Base-by-base conservation (phyloP, 2,329 filamentous ascomycete species). In the Elsinoe fawcettii region DNA sequence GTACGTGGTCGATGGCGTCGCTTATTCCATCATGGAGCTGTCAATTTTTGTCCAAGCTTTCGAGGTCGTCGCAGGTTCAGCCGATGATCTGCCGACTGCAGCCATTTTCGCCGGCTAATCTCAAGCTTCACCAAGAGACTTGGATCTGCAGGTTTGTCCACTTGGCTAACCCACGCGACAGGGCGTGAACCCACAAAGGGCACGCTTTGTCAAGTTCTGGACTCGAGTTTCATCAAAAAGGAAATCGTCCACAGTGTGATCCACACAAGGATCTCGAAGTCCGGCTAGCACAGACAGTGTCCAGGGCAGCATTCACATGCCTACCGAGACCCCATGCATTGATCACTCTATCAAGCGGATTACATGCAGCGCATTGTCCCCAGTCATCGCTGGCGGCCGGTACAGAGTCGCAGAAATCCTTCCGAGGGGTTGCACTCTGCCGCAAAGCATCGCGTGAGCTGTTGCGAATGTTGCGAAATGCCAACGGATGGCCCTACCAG, bases 321-420 rank as follows among this genome's bases (percentile, higher is more conserved):
- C 16, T 12, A 32, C n/a, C 46, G 25, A 36, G 25, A 7, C 25
- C 18, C n/a, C 14, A 16, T 34, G 8, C 41, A n/a, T n/a, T 43
- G 18, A 43, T 43, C 39, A 43, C 39, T 18, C 39, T 46, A 46
- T 46, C 41, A 46, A 20, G 27, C 39, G 46, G 16, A 12, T 32
- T 34, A 16, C 25, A 22, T 16, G 14, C 25, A 8, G 22, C 23
- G 9, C n/a, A 25, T 30, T 49, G 43, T 23, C 43, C 23, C 27
- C 14, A 27, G 20, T 47, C 16, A 12, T 23, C 11, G n/a, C n/a
- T 34, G 16, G 6, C 47, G 32, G 18, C 30, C 49, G 32, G 5
- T 37, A 53, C 49, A 53, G 18, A 23, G 32, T 53, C 30, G 49
- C 32, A 36, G n/a, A 51, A 27, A 53, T 53, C 49, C 32, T 53